Percentiles rank a stretch among this genome's conserved stretches.
Evolutionary conservation across 306 rosid genomes (phyloP).

Genomic region (Sicyos baderoa): DNA sequence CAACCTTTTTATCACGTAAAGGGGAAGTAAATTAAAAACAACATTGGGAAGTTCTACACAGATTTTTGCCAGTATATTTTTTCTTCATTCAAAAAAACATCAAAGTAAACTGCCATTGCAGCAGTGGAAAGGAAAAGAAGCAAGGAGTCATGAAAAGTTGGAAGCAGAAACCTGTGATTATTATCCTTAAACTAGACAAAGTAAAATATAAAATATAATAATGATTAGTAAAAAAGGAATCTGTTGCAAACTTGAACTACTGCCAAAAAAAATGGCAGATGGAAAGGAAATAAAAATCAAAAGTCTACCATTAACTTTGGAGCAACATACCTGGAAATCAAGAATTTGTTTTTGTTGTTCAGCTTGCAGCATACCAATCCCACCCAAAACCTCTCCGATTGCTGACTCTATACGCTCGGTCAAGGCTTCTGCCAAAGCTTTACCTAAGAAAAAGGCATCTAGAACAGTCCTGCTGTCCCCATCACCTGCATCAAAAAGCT

Average conservation of each 20-base stretch:
- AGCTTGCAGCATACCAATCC: slow-evolving; percentile 82
- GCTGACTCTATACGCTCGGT: slow-evolving; percentile 84
- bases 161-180: not conserved
- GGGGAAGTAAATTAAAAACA: not conserved
- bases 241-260: not conserved
- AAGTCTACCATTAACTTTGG: slow-evolving; percentile 10
- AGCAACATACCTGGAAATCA: slow-evolving; percentile 62
- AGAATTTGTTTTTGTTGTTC: slow-evolving; percentile 76
- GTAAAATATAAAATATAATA: not conserved
- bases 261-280: not conserved
- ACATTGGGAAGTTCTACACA: not conserved
- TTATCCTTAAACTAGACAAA: not conserved
- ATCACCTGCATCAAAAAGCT: slow-evolving; percentile 47
- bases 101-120: not conserved
- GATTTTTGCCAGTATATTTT: not conserved
- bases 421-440: slow-evolving; percentile 83
- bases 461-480: slow-evolving; percentile 59
- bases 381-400: slow-evolving; percentile 69
- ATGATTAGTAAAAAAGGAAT: not conserved
- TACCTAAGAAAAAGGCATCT: slow-evolving; percentile 94
- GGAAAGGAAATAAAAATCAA: not conserved
- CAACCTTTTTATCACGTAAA: not conserved
- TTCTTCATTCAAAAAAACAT: not conserved
- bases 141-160: not conserved
- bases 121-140: not conserved